Evolutionary conservation across 2,329 filamentous ascomycete species (phyloP).

Genomic region (Dactylella cylindrospora): DNA sequence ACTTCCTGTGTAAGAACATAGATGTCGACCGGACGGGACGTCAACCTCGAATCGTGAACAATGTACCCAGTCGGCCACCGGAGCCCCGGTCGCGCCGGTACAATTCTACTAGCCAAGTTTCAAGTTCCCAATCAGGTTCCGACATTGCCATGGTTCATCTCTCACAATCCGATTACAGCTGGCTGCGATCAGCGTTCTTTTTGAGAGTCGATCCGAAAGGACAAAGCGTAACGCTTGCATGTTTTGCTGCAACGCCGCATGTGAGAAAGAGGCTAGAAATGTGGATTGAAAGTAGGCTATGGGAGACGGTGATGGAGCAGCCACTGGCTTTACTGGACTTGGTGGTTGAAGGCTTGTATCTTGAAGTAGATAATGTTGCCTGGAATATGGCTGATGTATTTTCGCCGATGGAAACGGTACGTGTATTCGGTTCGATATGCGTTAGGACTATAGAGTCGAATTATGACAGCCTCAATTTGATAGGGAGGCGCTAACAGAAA

Average conservation of each 20-base stretch:
- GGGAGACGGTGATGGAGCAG: slow-evolving; percentile 23
- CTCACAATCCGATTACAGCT: slow-evolving; percentile 40
- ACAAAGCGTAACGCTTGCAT: slow-evolving; percentile 33
- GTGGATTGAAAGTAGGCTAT: slow-evolving; percentile 6
- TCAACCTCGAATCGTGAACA: slow-evolving; percentile 6
- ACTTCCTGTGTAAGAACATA: too few relatives aligned
- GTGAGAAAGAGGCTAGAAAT: slow-evolving; percentile 8
- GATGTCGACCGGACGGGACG: too few relatives aligned
- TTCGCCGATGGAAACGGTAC: slow-evolving; percentile 44
- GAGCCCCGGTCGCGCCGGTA: too few relatives aligned
- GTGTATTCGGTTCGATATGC: too few relatives aligned
- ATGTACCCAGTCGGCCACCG: not conserved
- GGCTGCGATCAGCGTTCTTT: slow-evolving; percentile 44
- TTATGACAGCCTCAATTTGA: too few relatives aligned
- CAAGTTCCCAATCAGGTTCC: not conserved
- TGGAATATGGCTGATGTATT: slow-evolving; percentile 46
- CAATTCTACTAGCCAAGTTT: not conserved
- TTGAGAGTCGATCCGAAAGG: slow-evolving; percentile 14
- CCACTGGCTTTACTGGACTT: slow-evolving; percentile 46
- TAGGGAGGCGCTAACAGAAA: too few relatives aligned
- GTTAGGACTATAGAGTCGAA: too few relatives aligned
- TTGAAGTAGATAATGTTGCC: slow-evolving; percentile 44
- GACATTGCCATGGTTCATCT: not conserved
- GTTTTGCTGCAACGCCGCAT: slow-evolving; percentile 36
- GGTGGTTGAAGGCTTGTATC: slow-evolving; percentile 46